A percentile compares a stretch with the other conserved stretches of the same genome.
phyloP scores from a whole-genome alignment of 495 filamentous ascomycete genomes.

The Penicillium daleae region DNA sequence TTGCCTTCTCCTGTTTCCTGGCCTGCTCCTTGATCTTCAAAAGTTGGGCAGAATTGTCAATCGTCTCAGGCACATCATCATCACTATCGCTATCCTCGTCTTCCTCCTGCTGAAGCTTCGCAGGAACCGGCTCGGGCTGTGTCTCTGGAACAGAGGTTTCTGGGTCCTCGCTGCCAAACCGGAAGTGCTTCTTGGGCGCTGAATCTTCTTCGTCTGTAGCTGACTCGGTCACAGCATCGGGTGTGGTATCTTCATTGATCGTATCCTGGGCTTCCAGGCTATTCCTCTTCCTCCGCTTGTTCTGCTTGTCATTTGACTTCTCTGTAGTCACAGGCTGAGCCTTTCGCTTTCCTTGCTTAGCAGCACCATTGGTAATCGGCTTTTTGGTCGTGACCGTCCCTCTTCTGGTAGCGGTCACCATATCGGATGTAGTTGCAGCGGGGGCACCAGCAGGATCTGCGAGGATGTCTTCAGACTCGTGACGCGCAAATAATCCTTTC shows the following conservation, averaged over 20 bases:
- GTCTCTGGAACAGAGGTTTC: slow-evolving; percentile 31
- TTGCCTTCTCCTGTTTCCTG: slow-evolving; percentile 43
- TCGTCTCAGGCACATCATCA: slow-evolving; percentile 57
- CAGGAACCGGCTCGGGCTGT: slow-evolving; percentile 26
- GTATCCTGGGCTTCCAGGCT: slow-evolving; percentile 31
- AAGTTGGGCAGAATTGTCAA: slow-evolving; percentile 50
- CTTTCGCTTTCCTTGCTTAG: slow-evolving; percentile 43
- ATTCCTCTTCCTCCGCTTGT: slow-evolving; percentile 45
- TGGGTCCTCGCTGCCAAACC: slow-evolving; percentile 53
- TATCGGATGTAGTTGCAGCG: slow-evolving; percentile 31
- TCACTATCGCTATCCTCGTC: slow-evolving; percentile 39
- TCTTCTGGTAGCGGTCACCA: slow-evolving; percentile 45
- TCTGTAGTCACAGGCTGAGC: slow-evolving; percentile 24
- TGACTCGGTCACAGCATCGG: slow-evolving; percentile 15
- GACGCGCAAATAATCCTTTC: slow-evolving; percentile 47
- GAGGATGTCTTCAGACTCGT: slow-evolving; percentile 26
- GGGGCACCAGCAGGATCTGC: slow-evolving; percentile 25
- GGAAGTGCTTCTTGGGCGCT: slow-evolving; percentile 40
- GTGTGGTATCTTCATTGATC: slow-evolving; percentile 9
- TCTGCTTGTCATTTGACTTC: slow-evolving; percentile 33
- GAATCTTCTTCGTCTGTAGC: slow-evolving; percentile 20
- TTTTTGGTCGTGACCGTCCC: slow-evolving; percentile 27
- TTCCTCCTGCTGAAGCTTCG: slow-evolving; percentile 28
- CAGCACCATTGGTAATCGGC: slow-evolving; percentile 21
- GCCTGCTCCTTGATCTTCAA: slow-evolving; percentile 45